Evolutionary conservation across 441 rosid species (phyloP).

Genomic region (Manihot esculenta): DNA sequence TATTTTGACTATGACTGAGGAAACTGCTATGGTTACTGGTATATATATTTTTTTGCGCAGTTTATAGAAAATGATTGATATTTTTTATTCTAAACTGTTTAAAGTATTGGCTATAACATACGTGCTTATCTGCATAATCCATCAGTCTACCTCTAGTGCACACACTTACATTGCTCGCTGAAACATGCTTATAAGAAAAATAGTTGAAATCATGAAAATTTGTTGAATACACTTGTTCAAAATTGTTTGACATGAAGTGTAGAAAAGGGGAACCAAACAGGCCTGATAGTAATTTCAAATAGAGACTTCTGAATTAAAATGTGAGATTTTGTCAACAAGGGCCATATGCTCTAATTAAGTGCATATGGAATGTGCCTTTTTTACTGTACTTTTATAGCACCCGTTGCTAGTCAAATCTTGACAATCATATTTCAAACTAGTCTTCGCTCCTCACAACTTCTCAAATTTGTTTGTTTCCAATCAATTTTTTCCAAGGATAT

Average conservation of each 20-base stretch:
- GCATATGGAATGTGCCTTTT: not conserved
- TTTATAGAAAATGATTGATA: not conserved
- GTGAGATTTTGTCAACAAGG: not conserved
- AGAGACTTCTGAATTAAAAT: not conserved
- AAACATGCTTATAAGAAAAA: not conserved
- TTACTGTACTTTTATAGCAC: not conserved
- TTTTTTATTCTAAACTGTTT: not conserved
- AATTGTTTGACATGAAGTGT: not conserved
- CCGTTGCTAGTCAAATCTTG: not conserved
- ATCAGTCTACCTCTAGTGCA: not conserved
- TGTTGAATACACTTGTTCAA: not conserved
- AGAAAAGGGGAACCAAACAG: not conserved
- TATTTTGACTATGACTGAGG: not conserved
- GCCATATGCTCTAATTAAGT: not conserved
- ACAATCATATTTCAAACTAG: not conserved
- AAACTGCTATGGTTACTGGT: not conserved
- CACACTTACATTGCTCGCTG: not conserved
- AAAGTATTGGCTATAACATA: not conserved
- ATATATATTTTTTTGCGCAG: not conserved
- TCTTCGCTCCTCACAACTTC: not conserved
- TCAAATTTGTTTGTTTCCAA: not conserved
- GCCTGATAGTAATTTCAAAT: not conserved
- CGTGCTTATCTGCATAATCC: not conserved
- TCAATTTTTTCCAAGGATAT: not conserved
- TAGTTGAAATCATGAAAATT: not conserved